A percentile compares a stretch with the other conserved stretches of the same genome.
Conservation (phyloP, 1,284 basidiomycete species). For the Ganoderma sinense region DNA sequence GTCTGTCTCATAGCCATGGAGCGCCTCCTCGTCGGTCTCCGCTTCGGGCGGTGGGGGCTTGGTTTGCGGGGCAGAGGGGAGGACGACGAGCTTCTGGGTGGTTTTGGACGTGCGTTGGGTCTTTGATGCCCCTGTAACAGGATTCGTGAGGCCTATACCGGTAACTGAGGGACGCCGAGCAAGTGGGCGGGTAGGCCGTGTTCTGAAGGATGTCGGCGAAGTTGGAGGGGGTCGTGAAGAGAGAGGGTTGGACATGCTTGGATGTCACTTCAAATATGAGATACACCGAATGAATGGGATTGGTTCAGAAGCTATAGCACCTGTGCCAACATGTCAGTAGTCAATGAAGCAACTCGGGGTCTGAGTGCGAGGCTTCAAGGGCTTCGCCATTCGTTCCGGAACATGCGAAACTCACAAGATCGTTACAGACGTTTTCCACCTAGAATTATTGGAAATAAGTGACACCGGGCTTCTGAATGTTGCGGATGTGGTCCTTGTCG, state of each 20-base stretch:
- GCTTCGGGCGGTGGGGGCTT: conserved; percentile 69
- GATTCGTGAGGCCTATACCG: conserved; percentile 36
- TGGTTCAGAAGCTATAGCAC: too few species aligned
- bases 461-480: neutral
- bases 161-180: conserved; percentile 38
- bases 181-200: conserved; percentile 29
- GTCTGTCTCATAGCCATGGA: conserved; percentile 71
- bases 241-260: conserved; percentile 33
- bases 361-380: neutral
- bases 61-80: conserved; percentile 92
- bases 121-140: conserved; percentile 37
- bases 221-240: conserved; percentile 20
- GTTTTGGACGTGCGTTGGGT: conserved; percentile 89
- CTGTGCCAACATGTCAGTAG: neutral
- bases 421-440: neutral
- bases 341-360: neutral
- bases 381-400: neutral
- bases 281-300: neutral
- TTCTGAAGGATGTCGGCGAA: conserved; percentile 26
- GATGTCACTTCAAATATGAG: neutral
- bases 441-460: neutral
- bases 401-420: neutral
- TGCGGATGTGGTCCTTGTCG: neutral
- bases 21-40: conserved; percentile 59
- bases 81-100: conserved; percentile 89